Base-by-base conservation (phyloP, 1,139 yeast species). In the Pichia sp. region DNA sequence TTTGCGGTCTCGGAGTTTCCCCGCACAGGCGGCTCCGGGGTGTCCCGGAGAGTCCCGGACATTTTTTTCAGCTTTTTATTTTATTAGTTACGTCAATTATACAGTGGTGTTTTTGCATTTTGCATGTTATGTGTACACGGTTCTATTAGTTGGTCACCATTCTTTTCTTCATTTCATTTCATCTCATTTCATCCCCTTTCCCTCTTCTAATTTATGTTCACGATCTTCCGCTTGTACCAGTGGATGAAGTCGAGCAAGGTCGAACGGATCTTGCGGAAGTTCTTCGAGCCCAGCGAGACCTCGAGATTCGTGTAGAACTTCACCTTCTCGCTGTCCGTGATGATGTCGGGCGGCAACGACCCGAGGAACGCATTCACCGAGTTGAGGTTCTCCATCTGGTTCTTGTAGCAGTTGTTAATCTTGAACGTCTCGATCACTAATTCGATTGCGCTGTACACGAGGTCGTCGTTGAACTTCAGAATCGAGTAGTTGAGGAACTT, bases 151-250 rank as follows among this genome's bases (percentile, higher is more conserved):
- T 36, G 24, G 24, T 20, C 24, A 36, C 40, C n/a, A 12, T 36
- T 14, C 16, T 36, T 36, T 14, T 14, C 6, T 36, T 36, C n/a
- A 16, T 36, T 36, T 12, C 16, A 5, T 36, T 36, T 36, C 40
- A 36, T 36, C 16, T 14, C 44, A 24, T 17, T 41, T 29, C 16
- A 27, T 29, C 16, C 31, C 2, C 14, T 34, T 7, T 4, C 14
- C n/a, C 16, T 36, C 16, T 2, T 20, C 38, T 52, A 54, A 17
- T 49, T 55, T 52, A 70, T 61, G 48, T 64, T 66, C n/a, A 67
- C 64, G 64, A 89, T 87, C 68, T 91, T 85, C 63, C 97, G 78
- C 30, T 87, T 76, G 69, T 90, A 92, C 89, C 96, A 87, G 54
- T 79, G 80, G 44, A 89, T 82, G 66, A 91, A 92, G 66, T 86